phyloP scores from a whole-genome alignment of 2,329 filamentous ascomycete species.

The Didymella exigua region DNA sequence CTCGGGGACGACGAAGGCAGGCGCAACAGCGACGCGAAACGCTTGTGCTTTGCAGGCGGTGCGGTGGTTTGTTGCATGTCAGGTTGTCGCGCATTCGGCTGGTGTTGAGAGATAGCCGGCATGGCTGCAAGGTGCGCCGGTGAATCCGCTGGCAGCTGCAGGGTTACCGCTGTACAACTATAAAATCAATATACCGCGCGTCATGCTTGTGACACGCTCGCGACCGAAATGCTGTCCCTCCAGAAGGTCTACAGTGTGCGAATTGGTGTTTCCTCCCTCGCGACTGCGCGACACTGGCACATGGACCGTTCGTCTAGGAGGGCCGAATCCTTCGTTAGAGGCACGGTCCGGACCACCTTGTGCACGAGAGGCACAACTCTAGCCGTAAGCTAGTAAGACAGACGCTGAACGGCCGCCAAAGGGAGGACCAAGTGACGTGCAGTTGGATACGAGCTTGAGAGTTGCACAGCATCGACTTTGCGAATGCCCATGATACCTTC shows the following conservation, averaged over 20 bases:
- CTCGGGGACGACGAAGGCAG: slow-evolving; percentile 36
- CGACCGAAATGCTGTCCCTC: slow-evolving; percentile 11
- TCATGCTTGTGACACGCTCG: slow-evolving; percentile 27
- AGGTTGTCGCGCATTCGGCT: slow-evolving; percentile 8
- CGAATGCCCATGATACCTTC: slow-evolving; percentile 5
- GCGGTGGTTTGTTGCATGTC: slow-evolving; percentile 22
- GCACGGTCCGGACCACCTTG: slow-evolving; percentile 9
- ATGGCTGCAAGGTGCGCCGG: slow-evolving; percentile 19
- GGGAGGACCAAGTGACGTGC: slow-evolving; percentile 1
- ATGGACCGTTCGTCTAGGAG: slow-evolving; percentile 2
- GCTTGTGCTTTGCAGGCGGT: slow-evolving; percentile 32
- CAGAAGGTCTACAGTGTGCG: slow-evolving; percentile 6
- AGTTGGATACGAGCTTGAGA: background rate
- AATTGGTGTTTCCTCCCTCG: slow-evolving; percentile 12
- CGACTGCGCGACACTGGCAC: slow-evolving; percentile 11
- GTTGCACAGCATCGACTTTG: slow-evolving; percentile 6
- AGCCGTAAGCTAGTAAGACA: slow-evolving; percentile 13
- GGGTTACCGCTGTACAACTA: slow-evolving; percentile 17
- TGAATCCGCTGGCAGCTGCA: slow-evolving; percentile 18
- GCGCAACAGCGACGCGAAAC: slow-evolving; percentile 37
- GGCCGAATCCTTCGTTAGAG: slow-evolving; percentile 14
- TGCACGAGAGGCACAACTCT: slow-evolving; percentile 2
- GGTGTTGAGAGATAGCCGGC: slow-evolving; percentile 12
- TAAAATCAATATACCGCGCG: slow-evolving; percentile 22
- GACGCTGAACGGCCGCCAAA: slow-evolving; percentile 8